These are phyloP conservation scores for Neodidymelliopsis sp. DNA, from an alignment of 2,329 filamentous ascomycete genomes.

Conservation along the genomic window DNA sequence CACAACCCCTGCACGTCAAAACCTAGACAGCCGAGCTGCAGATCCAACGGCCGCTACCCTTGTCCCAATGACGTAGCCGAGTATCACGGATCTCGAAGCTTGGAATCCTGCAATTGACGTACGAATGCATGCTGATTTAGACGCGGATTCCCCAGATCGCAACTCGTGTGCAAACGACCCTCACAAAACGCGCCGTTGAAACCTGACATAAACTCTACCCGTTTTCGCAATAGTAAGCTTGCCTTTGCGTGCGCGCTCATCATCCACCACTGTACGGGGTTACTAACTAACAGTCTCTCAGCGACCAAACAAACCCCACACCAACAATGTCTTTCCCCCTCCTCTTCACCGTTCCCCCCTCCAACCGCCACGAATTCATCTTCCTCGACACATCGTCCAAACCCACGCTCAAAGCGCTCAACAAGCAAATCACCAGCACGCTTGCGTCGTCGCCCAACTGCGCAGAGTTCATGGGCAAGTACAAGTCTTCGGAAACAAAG, in stretches of 20 bases:
- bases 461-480: constrained; percentile 33
- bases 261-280: not conserved
- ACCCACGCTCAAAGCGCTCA: constrained; percentile 39
- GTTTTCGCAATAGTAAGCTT: not conserved
- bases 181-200: constrained; percentile 1
- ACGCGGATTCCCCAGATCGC: not conserved
- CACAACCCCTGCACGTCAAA: constrained; percentile 3
- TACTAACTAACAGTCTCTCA: not conserved
- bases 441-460: constrained; percentile 40
- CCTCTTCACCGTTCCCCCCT: constrained; percentile 46
- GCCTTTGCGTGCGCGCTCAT: not conserved
- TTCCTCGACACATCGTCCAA: constrained; percentile 32
- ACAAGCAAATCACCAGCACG: constrained; percentile 38
- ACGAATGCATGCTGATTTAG: not conserved
- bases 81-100: constrained; percentile 7
- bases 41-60: constrained; percentile 4
- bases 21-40: constrained; percentile 8
- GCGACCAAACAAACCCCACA: not conserved
- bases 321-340: constrained; percentile 37
- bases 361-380: constrained; percentile 44
- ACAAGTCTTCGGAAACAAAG: constrained; percentile 33
- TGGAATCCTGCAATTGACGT: constrained; percentile 16
- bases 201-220: constrained; percentile 1
- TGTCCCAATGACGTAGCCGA: constrained; percentile 13
- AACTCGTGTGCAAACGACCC: not conserved